These are phyloP conservation scores for Aspergillus sp. DNA, from an alignment of 2,329 filamentous ascomycete genomes.

Conservation along the genomic window DNA sequence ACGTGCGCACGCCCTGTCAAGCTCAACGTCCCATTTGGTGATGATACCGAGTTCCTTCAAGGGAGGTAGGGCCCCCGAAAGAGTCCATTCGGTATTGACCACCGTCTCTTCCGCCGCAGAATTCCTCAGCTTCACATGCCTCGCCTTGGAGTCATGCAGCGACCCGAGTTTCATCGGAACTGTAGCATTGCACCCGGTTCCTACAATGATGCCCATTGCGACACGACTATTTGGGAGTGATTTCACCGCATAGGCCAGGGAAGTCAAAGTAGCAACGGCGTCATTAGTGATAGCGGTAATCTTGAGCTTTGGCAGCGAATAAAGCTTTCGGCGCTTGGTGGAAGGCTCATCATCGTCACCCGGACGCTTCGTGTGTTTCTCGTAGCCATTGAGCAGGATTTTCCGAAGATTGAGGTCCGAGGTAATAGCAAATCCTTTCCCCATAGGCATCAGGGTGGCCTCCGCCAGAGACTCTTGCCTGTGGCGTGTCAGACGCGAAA, in stretches of 20 bases:
- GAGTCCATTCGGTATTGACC: conserved; percentile 83
- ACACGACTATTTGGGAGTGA: conserved; percentile 62
- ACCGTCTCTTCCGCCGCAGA: conserved; percentile 64
- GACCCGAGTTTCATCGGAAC: conserved; percentile 66
- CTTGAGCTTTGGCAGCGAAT: conserved; percentile 62
- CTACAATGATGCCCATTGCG: conserved; percentile 77
- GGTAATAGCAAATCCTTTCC: conserved; percentile 58
- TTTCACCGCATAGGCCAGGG: conserved; percentile 70
- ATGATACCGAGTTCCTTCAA: conserved; percentile 60
- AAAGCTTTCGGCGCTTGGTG: conserved; percentile 45
- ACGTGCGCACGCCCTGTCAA: conserved; percentile 66
- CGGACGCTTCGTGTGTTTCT: conserved; percentile 48
- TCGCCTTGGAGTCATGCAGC: conserved; percentile 64
- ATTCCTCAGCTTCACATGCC: conserved; percentile 47
- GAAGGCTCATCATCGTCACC: conserved; percentile 42
- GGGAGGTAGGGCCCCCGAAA: conserved; percentile 70
- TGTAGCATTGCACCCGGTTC: conserved; percentile 79
- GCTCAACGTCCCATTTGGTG: conserved; percentile 67
- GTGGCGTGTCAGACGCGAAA: conserved; percentile 14
- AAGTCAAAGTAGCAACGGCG: conserved; percentile 74
- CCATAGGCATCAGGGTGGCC: conserved; percentile 58
- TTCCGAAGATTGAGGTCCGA: conserved; percentile 56
- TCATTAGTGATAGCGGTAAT: conserved; percentile 80
- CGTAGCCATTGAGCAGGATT: conserved; percentile 55
- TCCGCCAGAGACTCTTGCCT: conserved; percentile 55